Evolutionary conservation across 2,329 filamentous ascomycete genomes (phyloP), one percentile per base, ranked within the genome.

Genomic region (Claviceps sp.): DNA sequence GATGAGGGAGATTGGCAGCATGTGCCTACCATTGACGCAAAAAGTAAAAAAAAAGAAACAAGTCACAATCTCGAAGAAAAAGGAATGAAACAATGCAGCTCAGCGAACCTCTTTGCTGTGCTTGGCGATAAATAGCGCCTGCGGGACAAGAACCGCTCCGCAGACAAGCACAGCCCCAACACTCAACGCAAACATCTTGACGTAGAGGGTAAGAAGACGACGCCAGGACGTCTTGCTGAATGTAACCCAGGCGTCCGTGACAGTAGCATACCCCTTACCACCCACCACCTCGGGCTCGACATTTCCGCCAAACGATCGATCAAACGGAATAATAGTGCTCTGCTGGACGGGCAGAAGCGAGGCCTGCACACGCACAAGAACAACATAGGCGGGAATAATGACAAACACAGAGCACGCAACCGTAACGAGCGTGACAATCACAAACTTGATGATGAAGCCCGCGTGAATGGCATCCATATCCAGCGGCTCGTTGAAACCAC

Each of bases 271-370:
- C 58, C 87, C 86, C 56, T 75, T 78, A 51, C 85, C 87, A 54
- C 81, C 83, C n/a, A 89, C 73, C 48, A 89, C 76, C 54, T 80
- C 78, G n/a, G 87, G 82, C 57, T 84, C 80, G 30, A 91, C 80
- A 64, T 82, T 85, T 59, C 87, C 87, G 56, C 78, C 80, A 62
- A 94, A 94, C 34, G 84, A 84, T 57, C 89, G 86, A 73, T 97
- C 91, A 61, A 97, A 95, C 37, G 88, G 84, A 39, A 97, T 83
- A 57, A 96, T 86, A 26, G 87, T 82, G 69, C 94, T 85, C 58
- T 89, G 78, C 17, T 87, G 82, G 54, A 88, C 84, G 0, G 89
- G 80, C 2, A 97, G 80, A 59, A 95, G 81, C 48, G 87, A 91
- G 6, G 90, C 89, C 65, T 95, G 89, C 39, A 95, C 82, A 56